A percentile compares a stretch with the other conserved stretches of the same genome.
Evolutionary conservation across 2,329 filamentous ascomycete genomes (phyloP).

Genomic region (Cercospora brassicicola): DNA sequence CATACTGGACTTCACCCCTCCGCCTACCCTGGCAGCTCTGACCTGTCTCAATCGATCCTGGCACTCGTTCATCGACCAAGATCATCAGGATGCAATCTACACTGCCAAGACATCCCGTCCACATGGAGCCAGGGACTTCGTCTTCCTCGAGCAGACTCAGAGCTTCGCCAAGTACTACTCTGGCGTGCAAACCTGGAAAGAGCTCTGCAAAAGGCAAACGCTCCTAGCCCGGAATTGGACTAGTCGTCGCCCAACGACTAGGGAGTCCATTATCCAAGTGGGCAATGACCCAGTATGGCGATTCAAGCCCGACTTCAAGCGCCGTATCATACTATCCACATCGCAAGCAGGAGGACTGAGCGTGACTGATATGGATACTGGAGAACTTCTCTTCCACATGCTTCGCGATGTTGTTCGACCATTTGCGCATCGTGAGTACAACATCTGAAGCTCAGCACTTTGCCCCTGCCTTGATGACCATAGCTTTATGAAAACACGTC

Average conservation of each 20-base stretch:
- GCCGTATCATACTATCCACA: constrained; percentile 49
- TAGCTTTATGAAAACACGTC: neutral
- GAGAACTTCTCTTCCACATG: constrained; percentile 43
- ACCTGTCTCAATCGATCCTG: constrained; percentile 41
- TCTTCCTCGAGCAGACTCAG: constrained; percentile 31
- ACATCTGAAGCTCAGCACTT: neutral
- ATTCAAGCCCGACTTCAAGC: constrained; percentile 50
- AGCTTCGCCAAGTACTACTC: constrained; percentile 41
- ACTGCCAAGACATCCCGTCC: constrained; percentile 39
- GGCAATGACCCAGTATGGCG: constrained; percentile 48
- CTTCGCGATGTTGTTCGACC: constrained; percentile 38
- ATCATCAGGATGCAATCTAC: constrained; percentile 48
- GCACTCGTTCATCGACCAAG: constrained; percentile 47
- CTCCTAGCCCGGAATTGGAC: constrained; percentile 46
- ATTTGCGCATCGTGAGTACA: constrained; percentile 42
- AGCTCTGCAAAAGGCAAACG: constrained; percentile 46
- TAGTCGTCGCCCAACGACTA: constrained; percentile 36
- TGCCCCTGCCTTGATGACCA: neutral
- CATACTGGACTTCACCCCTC: constrained; percentile 43
- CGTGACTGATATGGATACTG: constrained; percentile 51
- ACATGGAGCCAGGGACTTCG: constrained; percentile 35
- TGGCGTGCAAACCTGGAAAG: constrained; percentile 45
- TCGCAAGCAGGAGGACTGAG: constrained; percentile 49
- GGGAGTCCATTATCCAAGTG: constrained; percentile 46
- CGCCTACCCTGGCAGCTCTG: constrained; percentile 41